Base-by-base conservation (phyloP, 2,329 filamentous ascomycete species). In the Alternaria brassicae region DNA sequence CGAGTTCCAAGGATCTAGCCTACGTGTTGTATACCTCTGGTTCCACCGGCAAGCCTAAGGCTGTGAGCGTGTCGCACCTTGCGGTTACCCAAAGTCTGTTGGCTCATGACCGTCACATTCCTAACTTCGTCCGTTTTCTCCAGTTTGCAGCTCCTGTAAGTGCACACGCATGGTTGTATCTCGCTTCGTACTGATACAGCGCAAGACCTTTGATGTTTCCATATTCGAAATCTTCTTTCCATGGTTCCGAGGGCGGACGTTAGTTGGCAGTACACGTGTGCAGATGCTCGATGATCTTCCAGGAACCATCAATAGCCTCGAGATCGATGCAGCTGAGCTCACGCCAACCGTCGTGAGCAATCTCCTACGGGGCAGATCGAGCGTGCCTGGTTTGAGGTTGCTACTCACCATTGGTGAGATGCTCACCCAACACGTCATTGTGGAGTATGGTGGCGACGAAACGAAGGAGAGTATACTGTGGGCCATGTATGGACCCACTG, bases 141-240 rank as follows among this genome's bases (percentile, higher is more conserved):
- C 93, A 97, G 74, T 97, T 97, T 75, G 93, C 93, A 4, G 90
- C 92, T 3, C 92, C 93, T 1, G 56, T 59, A 41, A 59, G 56
- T 59, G 23, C 27, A 15, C 13, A 34, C 13, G 21, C 13, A 27
- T 21, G 19, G 36, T 10, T 6, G 12, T 13, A n/a, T 25, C 15
- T 28, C n/a, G 39, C 30, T 39, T 23, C 21, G 32, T 56, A 49
- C 56, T 59, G 42, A 59, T 27, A 27, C 13, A 28, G 8, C 15
- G 13, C 39, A 56, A 59, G 56, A 97, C 93, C 0, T 97, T 97
- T 73, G 93, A 97, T 76, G 93, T 97, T 7, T 96, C 92, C 0
- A 89, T 97, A 6, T 97, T 97, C 74, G 93, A 97, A 74, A 93
- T 96, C 6, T 97, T 97, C 82, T 97, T 97, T 65, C 91, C 93